Evolutionary conservation across 257 asterid species (phyloP).

Genomic region (Solanum lignicaule): DNA sequence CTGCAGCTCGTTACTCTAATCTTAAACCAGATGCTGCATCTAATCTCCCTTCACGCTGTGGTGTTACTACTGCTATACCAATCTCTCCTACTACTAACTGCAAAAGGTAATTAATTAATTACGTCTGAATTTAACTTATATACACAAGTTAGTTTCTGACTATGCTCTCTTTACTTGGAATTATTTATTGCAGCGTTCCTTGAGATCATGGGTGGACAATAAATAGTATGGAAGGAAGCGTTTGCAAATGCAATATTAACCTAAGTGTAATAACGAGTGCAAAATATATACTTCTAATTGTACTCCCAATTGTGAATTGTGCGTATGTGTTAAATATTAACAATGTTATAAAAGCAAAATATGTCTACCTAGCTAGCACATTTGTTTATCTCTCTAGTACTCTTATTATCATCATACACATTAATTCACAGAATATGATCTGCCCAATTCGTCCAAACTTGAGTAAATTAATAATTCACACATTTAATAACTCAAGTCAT

Average conservation of each 20-base stretch:
- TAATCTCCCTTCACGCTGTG: constrained; percentile 47
- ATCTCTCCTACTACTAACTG: constrained; percentile 34
- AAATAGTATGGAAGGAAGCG: not conserved
- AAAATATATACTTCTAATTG: not conserved
- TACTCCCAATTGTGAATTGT: not conserved
- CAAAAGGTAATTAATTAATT: constrained; percentile 11
- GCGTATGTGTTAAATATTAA: not conserved
- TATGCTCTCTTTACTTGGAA: not conserved
- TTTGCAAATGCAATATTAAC: not conserved
- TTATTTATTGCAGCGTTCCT: constrained; percentile 24
- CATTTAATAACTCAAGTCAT: not conserved
- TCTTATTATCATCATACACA: not conserved
- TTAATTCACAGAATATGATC: not conserved
- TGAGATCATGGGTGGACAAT: not conserved
- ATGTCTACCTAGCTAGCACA: not conserved
- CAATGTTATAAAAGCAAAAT: not conserved
- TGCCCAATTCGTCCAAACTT: not conserved
- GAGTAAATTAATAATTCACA: not conserved
- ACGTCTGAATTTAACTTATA: not conserved
- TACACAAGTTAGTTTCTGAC: not conserved
- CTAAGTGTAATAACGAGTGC: not conserved
- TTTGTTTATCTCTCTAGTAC: not conserved
- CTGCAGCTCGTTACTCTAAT: constrained; percentile 23
- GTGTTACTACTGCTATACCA: constrained; percentile 19
- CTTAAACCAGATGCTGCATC: constrained; percentile 31